Percentiles rank a stretch among this genome's conserved stretches.
phyloP scores from a whole-genome alignment of 1,284 basidiomycete genomes.

The Bondarzewia mesenterica region DNA sequence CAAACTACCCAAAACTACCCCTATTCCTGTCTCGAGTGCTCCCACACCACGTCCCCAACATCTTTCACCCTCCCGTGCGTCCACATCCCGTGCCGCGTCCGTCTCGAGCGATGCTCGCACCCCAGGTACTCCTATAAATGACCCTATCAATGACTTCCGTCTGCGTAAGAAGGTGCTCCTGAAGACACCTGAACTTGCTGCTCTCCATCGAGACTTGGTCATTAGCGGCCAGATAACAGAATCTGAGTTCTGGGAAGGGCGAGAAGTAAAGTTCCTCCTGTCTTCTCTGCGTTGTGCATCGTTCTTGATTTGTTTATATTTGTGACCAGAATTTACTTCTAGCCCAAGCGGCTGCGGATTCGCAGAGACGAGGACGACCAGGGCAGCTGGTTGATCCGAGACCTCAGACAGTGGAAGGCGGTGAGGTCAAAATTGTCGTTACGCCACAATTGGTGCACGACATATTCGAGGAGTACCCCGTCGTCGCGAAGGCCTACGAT shows the following conservation, averaged over 20 bases:
- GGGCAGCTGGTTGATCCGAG: conserved; percentile 88
- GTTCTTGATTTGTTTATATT: conserved; percentile 4
- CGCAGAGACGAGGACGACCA: conserved; percentile 75
- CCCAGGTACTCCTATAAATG: conserved; percentile 47
- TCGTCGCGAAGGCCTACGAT: conserved; percentile 85
- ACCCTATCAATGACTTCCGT: conserved; percentile 57
- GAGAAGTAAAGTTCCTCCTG: conserved; percentile 55
- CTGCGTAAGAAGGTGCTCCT: conserved; percentile 76
- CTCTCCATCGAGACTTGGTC: conserved; percentile 81
- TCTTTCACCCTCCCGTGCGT: conserved; percentile 24
- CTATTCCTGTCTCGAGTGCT: conserved; percentile 23
- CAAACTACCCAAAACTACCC: conserved; percentile 17
- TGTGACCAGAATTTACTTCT: conserved; percentile 53
- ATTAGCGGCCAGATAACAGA: conserved; percentile 81
- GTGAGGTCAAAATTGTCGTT: conserved; percentile 85
- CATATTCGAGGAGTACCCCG: conserved; percentile 96
- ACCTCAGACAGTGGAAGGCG: conserved; percentile 70
- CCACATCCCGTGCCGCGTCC: conserved; percentile 52
- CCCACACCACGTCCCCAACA: conserved; percentile 11
- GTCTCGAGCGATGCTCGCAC: conserved; percentile 49
- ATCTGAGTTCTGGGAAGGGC: conserved; percentile 91
- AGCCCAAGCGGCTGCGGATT: conserved; percentile 62
- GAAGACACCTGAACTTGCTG: conserved; percentile 66
- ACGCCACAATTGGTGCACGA: conserved; percentile 91
- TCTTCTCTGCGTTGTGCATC: neutral